These are phyloP conservation scores for Sanguinoderma infundibulare DNA, from an alignment of 1,284 basidiomycete genomes.

Conservation along the genomic window DNA sequence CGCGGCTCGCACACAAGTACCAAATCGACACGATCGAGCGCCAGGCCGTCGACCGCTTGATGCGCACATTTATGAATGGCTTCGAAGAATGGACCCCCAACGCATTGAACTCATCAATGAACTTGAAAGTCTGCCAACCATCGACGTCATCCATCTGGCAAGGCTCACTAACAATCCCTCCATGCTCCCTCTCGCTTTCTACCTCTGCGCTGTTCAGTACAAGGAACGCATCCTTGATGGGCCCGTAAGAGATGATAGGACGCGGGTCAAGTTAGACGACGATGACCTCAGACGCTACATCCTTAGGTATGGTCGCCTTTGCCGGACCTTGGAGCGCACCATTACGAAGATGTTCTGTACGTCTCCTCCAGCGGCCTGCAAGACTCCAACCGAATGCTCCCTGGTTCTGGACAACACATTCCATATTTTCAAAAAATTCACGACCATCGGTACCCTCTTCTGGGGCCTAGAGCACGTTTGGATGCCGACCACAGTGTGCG, in stretches of 20 bases:
- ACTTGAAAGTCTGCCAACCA: neutral
- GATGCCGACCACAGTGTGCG: neutral
- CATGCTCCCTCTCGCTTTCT: constrained; percentile 7
- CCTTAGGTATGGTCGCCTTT: no score
- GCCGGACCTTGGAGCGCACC: no score
- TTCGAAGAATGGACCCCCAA: neutral
- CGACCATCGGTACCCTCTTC: neutral
- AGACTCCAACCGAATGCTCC: no score
- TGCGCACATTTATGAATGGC: neutral
- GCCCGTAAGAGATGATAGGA: neutral
- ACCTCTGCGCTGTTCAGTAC: constrained; percentile 3
- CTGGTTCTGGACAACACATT: no score
- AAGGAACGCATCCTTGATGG: neutral
- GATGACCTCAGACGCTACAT: neutral
- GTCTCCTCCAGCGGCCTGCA: no score
- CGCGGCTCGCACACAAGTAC: constrained; percentile 13
- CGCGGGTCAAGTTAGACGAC: neutral
- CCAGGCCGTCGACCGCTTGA: neutral
- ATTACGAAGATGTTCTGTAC: no score
- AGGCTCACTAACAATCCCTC: neutral
- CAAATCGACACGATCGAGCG: neutral
- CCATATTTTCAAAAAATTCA: no score
- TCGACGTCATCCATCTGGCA: constrained; percentile 4
- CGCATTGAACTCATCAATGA: neutral
- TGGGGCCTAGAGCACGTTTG: neutral